Evolutionary conservation across 140 eudicot genomes (phyloP).

Genomic region (Stevia rebaudiana): DNA sequence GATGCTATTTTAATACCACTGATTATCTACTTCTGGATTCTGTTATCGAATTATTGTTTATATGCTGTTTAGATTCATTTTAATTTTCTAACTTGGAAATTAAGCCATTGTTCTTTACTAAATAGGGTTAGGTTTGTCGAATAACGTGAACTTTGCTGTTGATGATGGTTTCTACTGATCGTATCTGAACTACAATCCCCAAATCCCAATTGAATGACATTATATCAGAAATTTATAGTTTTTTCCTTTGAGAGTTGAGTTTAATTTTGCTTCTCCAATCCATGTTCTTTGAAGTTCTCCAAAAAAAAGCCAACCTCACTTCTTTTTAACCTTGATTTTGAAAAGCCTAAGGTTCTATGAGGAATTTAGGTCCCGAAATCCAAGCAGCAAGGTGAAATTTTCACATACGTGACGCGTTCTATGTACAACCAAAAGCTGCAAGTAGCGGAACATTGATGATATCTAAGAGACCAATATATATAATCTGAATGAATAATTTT

Average conservation of each 20-base stretch:
- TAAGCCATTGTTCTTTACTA: background rate
- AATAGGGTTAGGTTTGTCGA: background rate
- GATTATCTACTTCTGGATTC: background rate
- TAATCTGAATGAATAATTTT: constrained; percentile 12
- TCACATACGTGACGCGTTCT: background rate
- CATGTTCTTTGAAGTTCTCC: background rate
- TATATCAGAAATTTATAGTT: background rate
- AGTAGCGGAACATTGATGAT: too few relatives aligned
- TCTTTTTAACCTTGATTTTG: background rate
- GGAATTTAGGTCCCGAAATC: background rate
- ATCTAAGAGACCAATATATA: too few relatives aligned
- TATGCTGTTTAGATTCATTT: background rate
- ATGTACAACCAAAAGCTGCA: too few relatives aligned
- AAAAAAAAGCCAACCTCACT: background rate
- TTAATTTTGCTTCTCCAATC: background rate
- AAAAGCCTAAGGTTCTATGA: background rate
- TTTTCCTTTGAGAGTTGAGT: background rate
- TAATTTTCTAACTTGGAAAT: background rate
- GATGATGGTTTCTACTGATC: background rate
- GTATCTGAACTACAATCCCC: background rate
- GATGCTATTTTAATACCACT: background rate
- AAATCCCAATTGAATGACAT: background rate
- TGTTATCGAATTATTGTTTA: background rate
- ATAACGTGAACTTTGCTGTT: too few relatives aligned
- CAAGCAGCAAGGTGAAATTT: background rate